Conservation (phyloP, 306 rosid species). For the Begonia fuchsioides region DNA sequence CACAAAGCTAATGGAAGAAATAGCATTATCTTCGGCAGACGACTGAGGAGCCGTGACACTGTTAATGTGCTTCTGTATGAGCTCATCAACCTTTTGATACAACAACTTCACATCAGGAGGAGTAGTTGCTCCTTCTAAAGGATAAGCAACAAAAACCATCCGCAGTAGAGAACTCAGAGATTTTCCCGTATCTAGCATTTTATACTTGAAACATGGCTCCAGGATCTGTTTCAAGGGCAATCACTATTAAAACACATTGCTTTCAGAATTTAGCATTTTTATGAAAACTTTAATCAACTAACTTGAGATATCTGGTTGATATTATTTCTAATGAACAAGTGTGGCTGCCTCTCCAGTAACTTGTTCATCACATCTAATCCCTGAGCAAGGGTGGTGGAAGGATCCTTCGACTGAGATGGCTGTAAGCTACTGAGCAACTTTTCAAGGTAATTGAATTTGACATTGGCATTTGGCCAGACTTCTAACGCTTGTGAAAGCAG, state of each 20-base stretch:
- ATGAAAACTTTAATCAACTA: constrained; percentile 12
- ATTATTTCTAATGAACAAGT: constrained; percentile 83
- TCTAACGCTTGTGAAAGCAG: constrained; percentile 93
- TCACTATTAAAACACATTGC: constrained; percentile 5
- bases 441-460: constrained; percentile 86
- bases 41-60: constrained; percentile 60
- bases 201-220: constrained; percentile 94
- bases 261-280: not conserved
- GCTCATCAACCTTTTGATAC: constrained; percentile 86
- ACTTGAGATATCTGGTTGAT: constrained; percentile 96
- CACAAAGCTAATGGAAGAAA: constrained; percentile 66
- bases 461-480: constrained; percentile 98
- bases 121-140: constrained; percentile 65
- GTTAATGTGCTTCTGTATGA: constrained; percentile 71
- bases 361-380: constrained; percentile 99
- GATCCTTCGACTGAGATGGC: constrained; percentile 97
- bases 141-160: constrained; percentile 94
- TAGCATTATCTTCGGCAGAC: constrained; percentile 64
- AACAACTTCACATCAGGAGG: constrained; percentile 65
- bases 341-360: constrained; percentile 96
- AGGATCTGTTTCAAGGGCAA: constrained; percentile 48
- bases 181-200: constrained; percentile 84
- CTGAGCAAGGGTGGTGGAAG: constrained; percentile 94
- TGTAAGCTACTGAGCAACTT: constrained; percentile 94
- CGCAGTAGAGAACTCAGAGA: constrained; percentile 87